Conservation (phyloP, 108 stramenopile species). For the Cylindrotheca closterium region DNA sequence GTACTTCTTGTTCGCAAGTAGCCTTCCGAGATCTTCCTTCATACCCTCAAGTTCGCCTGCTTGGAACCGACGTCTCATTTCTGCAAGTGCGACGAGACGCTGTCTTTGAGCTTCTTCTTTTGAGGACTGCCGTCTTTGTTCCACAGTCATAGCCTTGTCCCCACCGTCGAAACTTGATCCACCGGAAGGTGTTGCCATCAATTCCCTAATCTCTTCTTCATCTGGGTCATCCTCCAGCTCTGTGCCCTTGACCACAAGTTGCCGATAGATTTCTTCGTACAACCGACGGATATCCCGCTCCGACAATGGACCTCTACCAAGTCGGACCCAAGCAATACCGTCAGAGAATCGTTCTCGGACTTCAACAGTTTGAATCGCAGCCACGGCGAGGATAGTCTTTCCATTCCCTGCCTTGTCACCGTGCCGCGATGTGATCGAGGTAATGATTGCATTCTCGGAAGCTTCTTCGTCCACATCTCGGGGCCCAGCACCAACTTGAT, state of each 20-base stretch:
- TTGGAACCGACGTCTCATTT: conserved; percentile 69
- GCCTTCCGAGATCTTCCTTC: conserved; percentile 72
- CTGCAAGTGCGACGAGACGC: conserved; percentile 48
- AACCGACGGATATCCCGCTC: conserved; percentile 78
- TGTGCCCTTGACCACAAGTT: conserved; percentile 61
- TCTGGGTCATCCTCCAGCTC: conserved; percentile 41
- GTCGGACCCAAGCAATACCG: conserved; percentile 87
- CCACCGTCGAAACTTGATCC: conserved; percentile 31
- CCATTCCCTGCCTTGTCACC: conserved; percentile 89
- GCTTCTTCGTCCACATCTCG: conserved; percentile 62
- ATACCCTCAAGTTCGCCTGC: conserved; percentile 84
- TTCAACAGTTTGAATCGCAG: conserved; percentile 88
- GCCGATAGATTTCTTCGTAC: conserved; percentile 84
- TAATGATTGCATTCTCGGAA: conserved; percentile 55
- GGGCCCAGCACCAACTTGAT: conserved; percentile 47
- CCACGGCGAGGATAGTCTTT: conserved; percentile 82
- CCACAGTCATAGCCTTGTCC: conserved; percentile 8
- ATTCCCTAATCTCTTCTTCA: conserved; percentile 36
- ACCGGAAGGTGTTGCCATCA: conserved; percentile 21
- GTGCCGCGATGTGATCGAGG: conserved; percentile 84
- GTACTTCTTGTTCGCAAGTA: conserved; percentile 58
- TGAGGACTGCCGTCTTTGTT: neutral
- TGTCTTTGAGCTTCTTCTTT: conserved; percentile 27
- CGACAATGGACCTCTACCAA: conserved; percentile 70
- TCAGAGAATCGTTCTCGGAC: conserved; percentile 84